Evolutionary conservation across 768 basidiomycete genomes (phyloP).

Genomic region (Lactifluus echinatus): DNA sequence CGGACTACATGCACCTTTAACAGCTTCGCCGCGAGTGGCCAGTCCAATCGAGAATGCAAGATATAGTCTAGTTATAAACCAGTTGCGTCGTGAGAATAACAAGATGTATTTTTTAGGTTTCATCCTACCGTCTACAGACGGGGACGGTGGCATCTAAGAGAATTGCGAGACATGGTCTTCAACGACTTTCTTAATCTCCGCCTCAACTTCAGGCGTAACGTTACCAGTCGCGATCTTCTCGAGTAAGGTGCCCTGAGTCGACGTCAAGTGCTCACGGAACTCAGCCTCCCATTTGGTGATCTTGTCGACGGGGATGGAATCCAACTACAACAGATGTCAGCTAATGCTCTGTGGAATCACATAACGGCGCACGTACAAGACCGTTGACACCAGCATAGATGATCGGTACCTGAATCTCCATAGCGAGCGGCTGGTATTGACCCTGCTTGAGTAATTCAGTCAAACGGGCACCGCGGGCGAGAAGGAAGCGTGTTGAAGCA

Average conservation of each 20-base stretch:
- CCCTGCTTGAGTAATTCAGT: slow-evolving; percentile 98
- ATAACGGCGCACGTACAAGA: slow-evolving; percentile 49
- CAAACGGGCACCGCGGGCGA: slow-evolving; percentile 95
- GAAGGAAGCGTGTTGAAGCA: slow-evolving; percentile 97
- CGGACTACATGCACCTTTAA: neutral
- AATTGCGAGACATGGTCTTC: slow-evolving; percentile 83
- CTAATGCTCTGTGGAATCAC: neutral
- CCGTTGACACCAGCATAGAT: slow-evolving; percentile 99
- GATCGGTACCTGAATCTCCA: slow-evolving; percentile 96
- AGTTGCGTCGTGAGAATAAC: slow-evolving; percentile 8
- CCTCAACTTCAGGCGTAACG: slow-evolving; percentile 86
- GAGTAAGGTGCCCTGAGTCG: slow-evolving; percentile 67
- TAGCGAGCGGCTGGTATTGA: slow-evolving; percentile 91
- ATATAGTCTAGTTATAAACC: slow-evolving; percentile 15
- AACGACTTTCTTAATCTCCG: slow-evolving; percentile 90
- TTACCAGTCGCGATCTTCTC: slow-evolving; percentile 75
- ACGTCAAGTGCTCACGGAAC: slow-evolving; percentile 80
- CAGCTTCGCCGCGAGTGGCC: neutral
- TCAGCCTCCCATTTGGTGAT: slow-evolving; percentile 89
- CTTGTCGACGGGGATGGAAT: slow-evolving; percentile 90
- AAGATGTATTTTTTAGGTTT: slow-evolving; percentile 14
- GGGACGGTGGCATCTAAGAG: slow-evolving; percentile 34
- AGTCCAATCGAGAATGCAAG: neutral
- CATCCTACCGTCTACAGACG: slow-evolving; percentile 10
- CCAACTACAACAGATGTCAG: slow-evolving; percentile 47